Base-by-base conservation (phyloP, 2,329 filamentous ascomycete genomes). In the Lizonia empirigonia region DNA sequence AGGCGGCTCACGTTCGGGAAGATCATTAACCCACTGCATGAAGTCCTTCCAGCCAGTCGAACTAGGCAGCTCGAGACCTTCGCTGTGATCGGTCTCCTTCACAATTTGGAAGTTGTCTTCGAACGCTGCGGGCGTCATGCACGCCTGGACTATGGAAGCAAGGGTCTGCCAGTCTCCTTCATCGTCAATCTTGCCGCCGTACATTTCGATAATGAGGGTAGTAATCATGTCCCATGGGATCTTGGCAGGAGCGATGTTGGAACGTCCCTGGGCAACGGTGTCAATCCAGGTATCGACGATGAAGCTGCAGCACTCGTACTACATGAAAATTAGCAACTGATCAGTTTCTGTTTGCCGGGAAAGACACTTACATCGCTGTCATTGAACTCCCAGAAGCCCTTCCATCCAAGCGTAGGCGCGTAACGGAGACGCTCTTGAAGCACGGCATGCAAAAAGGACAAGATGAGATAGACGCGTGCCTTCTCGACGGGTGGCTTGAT, bases 321-420 rank as follows among this genome's bases (percentile, higher is more conserved):
- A 64, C 44, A 40, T 10, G 33, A 19, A 18, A 34, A 40, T 77
- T 68, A 80, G 74, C 46, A 64, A n/a, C 18, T 15, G 19, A 20
- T 27, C 34, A 47, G 15, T n/a, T n/a, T 0, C 9, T 4, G 35
- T n/a, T 5, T 6, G 15, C 1, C 32, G 20, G 5, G 26, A 16
- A 2, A 44, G 9, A 16, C 60, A 86, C 90, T 89, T 84, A 95
- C 90, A 76, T 99, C 94, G 64, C 92, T 96, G 75, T 99, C 95
- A 71, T 99, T 99, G 75, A 99, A 99, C 76, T 99, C 95, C 94
- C 95, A 99, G 82, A 97, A 96, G 45, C 91, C 91, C 79, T 96
- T 97, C 94, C 94, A 99, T 54, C 94, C 94, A 47, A 99, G 80
- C 50, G 83, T 93, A 0, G 94, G 95, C 19, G 93, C 92, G 72